Conservation (phyloP, 2,329 filamentous ascomycete species). For the Sclerotiophoma versabilis region DNA sequence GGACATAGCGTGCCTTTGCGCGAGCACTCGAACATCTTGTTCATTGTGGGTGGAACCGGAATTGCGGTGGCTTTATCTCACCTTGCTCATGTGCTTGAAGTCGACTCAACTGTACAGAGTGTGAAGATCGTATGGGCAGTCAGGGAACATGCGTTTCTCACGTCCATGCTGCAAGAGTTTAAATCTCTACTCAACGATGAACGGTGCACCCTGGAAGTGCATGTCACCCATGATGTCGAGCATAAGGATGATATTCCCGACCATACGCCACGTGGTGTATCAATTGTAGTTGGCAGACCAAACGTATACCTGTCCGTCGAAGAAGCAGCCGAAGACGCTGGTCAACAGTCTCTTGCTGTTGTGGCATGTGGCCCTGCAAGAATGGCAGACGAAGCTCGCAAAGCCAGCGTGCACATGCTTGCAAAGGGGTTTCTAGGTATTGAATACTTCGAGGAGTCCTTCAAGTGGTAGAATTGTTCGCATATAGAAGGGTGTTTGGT, state of each 20-base stretch:
- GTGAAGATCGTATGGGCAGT: slow-evolving; percentile 46
- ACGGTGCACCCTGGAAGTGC: slow-evolving; percentile 34
- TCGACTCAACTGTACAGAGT: slow-evolving; percentile 21
- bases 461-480: slow-evolving; percentile 49
- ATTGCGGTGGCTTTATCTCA: slow-evolving; percentile 45
- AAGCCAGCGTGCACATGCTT: slow-evolving; percentile 48
- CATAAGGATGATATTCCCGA: slow-evolving; percentile 30
- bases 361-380: slow-evolving; percentile 55
- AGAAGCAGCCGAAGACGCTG: slow-evolving; percentile 40
- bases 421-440: slow-evolving; percentile 37
- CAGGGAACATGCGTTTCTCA: slow-evolving; percentile 40
- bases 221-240: slow-evolving; percentile 37
- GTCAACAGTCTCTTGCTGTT: slow-evolving; percentile 44
- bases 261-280: slow-evolving; percentile 27
- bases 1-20: slow-evolving; percentile 53
- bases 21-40: slow-evolving; percentile 49
- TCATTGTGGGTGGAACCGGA: slow-evolving; percentile 48
- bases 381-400: slow-evolving; percentile 56
- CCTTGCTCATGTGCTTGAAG: slow-evolving; percentile 25
- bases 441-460: slow-evolving; percentile 58
- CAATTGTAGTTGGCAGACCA: slow-evolving; percentile 48
- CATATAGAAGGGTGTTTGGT: slow-evolving; percentile 3
- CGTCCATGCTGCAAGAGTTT: slow-evolving; percentile 34
- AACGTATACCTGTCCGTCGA: slow-evolving; percentile 47
- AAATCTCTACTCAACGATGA: slow-evolving; percentile 29